A percentile compares a stretch with the other conserved stretches of the same genome.
phyloP scores from a whole-genome alignment of 805 yeast species.

The Saccharomyces paradoxus region DNA sequence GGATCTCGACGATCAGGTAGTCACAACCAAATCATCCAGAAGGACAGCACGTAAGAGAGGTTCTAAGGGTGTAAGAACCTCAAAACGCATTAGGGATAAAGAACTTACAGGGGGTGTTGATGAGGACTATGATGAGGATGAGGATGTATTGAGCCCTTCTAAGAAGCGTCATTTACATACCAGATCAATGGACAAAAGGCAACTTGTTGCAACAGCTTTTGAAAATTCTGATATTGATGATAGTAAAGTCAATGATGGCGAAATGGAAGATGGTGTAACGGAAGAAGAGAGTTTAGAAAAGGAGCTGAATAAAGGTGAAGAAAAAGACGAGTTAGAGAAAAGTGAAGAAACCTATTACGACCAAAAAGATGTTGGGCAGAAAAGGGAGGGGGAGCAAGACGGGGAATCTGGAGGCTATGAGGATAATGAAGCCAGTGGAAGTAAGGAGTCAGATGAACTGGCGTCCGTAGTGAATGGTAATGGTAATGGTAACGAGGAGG shows the following conservation, averaged over 20 bases:
- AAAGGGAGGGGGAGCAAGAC: slow-evolving; percentile 15
- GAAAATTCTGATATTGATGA: neutral
- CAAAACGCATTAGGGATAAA: neutral
- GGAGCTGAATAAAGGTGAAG: slow-evolving; percentile 5
- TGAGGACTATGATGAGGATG: neutral
- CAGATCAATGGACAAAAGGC: neutral
- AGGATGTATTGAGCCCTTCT: neutral
- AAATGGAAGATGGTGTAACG: neutral
- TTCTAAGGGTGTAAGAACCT: neutral
- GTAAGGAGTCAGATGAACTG: slow-evolving; percentile 10
- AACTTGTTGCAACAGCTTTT: neutral
- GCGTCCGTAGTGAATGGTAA: slow-evolving; percentile 9
- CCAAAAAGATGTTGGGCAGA: slow-evolving; percentile 10
- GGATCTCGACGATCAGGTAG: neutral
- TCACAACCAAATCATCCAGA: neutral
- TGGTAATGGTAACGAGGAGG: slow-evolving; percentile 14
- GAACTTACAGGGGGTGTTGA: neutral
- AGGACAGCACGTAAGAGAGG: neutral
- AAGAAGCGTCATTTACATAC: neutral
- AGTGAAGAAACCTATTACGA: slow-evolving; percentile 10
- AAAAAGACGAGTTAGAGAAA: slow-evolving; percentile 5
- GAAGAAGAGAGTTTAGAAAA: slow-evolving; percentile 4
- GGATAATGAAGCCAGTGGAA: slow-evolving; percentile 7
- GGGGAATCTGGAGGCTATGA: slow-evolving; percentile 21
- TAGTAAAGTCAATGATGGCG: neutral